Conservation (phyloP, 176 grass and related monocot genomes). For the Leersia perrieri region DNA sequence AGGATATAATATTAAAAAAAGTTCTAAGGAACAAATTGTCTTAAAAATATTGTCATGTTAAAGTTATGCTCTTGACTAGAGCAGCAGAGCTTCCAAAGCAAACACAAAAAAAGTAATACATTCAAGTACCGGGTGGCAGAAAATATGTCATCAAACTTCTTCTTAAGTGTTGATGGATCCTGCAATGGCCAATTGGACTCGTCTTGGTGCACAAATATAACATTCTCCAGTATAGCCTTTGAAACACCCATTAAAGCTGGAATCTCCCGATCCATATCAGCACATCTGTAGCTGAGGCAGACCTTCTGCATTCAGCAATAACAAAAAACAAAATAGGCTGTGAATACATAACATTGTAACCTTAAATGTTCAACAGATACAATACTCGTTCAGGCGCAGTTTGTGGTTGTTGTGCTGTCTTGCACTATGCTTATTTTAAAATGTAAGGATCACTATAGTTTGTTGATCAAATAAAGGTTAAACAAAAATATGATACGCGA, state of each 20-base stretch:
- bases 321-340: background rate
- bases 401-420: background rate
- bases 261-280: conserved; percentile 98
- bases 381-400: background rate
- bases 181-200: conserved; percentile 97
- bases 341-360: conserved; percentile 12
- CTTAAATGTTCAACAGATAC: background rate
- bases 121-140: conserved; percentile 82
- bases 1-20: background rate
- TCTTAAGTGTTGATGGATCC: conserved; percentile 94
- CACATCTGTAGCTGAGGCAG: conserved; percentile 95
- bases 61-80: background rate
- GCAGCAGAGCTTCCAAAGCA: conserved; percentile 15
- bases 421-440: background rate
- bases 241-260: conserved; percentile 97
- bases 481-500: background rate
- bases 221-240: conserved; percentile 94
- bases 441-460: background rate
- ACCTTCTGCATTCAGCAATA: conserved; percentile 76
- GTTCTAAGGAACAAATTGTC: background rate
- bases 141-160: conserved; percentile 99
- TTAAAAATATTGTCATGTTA: conserved; percentile 1
- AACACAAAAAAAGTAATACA: conserved; percentile 5
- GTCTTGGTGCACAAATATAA: conserved; percentile 98
- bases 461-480: background rate